phyloP scores from a whole-genome alignment of 305 asterid genomes.

The Solanum chacoense region DNA sequence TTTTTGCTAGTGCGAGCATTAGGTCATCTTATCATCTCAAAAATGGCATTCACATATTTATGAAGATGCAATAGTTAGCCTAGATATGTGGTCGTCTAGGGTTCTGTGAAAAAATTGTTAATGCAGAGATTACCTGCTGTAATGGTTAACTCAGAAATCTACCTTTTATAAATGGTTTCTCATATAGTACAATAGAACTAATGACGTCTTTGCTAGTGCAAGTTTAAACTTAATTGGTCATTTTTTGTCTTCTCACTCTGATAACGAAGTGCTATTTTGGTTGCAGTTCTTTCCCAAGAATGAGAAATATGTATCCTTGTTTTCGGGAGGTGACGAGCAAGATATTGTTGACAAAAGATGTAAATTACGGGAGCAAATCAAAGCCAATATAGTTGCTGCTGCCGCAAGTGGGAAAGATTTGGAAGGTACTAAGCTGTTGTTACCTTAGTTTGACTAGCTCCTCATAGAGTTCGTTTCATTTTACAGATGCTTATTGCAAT shows the following conservation, averaged over 20 bases:
- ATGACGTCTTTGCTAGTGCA: background rate
- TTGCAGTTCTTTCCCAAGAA: slow-evolving; percentile 90
- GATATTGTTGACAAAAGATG: slow-evolving; percentile 65
- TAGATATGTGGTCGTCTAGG: background rate
- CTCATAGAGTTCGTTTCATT: background rate
- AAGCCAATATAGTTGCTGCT: slow-evolving; percentile 70
- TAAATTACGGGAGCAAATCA: slow-evolving; percentile 56
- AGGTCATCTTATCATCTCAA: background rate
- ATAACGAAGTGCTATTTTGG: background rate
- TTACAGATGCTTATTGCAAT: background rate
- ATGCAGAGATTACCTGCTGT: background rate
- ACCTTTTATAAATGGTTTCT: background rate
- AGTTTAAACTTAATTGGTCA: background rate
- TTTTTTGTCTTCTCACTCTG: background rate
- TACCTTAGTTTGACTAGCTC: background rate
- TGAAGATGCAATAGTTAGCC: background rate
- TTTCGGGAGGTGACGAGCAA: slow-evolving; percentile 71
- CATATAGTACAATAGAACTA: background rate
- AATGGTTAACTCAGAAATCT: background rate
- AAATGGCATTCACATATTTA: background rate
- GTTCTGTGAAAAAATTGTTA: background rate
- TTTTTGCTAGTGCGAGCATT: background rate
- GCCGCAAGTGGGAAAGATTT: slow-evolving; percentile 92
- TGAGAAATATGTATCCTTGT: slow-evolving; percentile 72
- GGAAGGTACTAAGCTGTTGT: slow-evolving; percentile 51